Conservation (phyloP, 257 asterid genomes). For the Gentiana dahurica region DNA sequence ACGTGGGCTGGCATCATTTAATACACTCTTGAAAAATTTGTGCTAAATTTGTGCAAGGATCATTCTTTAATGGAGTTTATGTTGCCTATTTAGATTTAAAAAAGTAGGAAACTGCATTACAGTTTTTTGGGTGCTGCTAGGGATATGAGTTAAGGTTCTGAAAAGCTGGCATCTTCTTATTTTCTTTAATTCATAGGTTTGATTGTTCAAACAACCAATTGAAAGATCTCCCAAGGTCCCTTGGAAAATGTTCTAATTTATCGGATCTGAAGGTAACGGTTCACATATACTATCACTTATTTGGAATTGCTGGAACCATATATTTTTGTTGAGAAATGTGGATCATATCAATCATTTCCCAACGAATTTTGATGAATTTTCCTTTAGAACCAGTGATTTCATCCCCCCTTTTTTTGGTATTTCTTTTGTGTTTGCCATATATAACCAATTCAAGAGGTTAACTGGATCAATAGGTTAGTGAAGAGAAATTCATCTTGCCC, state of each 20-base stretch:
- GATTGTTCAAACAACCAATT: slow-evolving; percentile 84
- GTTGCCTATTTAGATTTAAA: no score
- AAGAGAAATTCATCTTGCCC: not conserved
- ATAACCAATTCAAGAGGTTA: no score
- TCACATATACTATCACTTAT: not conserved
- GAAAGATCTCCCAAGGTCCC: slow-evolving; percentile 60
- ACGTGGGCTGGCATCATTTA: no score
- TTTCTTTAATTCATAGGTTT: slow-evolving; percentile 40
- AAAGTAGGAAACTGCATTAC: no score
- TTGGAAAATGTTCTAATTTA: slow-evolving; percentile 57
- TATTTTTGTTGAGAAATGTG: no score
- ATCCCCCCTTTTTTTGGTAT: no score
- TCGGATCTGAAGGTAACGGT: slow-evolving; percentile 69
- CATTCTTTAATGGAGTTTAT: not conserved
- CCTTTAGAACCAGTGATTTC: no score
- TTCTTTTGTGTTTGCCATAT: no score
- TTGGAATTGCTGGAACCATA: not conserved
- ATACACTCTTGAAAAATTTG: not conserved
- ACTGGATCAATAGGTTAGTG: no score
- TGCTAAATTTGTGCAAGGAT: not conserved
- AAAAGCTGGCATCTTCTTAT: slow-evolving; percentile 8
- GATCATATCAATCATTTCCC: no score
- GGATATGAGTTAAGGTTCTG: not conserved
- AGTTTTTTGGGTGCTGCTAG: not conserved
- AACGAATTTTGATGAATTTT: no score